Evolutionary conservation across 1,284 basidiomycete genomes (phyloP), one percentile per base, ranked within the genome.

Genomic region (Ustilago esculenta): DNA sequence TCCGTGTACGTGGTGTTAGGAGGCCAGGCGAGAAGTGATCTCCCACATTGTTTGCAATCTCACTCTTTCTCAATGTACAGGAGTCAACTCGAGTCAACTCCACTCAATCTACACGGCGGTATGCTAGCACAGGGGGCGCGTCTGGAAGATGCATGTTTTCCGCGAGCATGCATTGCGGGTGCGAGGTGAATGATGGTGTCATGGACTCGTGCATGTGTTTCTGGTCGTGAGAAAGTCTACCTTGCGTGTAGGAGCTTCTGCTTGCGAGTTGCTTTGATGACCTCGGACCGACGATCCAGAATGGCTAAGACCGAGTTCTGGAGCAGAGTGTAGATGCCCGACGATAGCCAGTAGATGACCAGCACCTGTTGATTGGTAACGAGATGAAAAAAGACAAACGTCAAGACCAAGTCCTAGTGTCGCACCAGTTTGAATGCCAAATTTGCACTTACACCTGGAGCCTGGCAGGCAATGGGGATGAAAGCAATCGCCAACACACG

Each of bases 311-410:
- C 69, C 86, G 89, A 89, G 7, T 90, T 90, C 79, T 94, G 91
- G 15, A 89, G 60, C 20, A 94, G 83, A 32, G 92, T 92, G 77
- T 90, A 91, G 17, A 87, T 82, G 21, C 92, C 90, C 7, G 91
- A 93, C 5, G 90, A 88, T 3, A 90, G 84, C 92, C 92, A 94
- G 79, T 92, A 94, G 17, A 93, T 74, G 40, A 89, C 85, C 17
- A 94, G 85, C 43, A 89, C 87, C 90, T 93, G 52, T 11, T 25
- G 23, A n/a, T 27, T 6, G 8, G 33, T 18, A 21, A 10, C 9
- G 23, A 32, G 23, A 29, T n/a, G n/a, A n/a, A n/a, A n/a, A n/a
- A n/a, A n/a, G n/a, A n/a, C n/a, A n/a, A n/a, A n/a, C n/a, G n/a
- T n/a, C n/a, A n/a, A n/a, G n/a, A n/a, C n/a, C n/a, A n/a, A n/a